A percentile compares a stretch with the other conserved stretches of the same genome.
phyloP scores from a whole-genome alignment of 192 early-diverging fungal species.

The Pilobolus umbonatus region DNA sequence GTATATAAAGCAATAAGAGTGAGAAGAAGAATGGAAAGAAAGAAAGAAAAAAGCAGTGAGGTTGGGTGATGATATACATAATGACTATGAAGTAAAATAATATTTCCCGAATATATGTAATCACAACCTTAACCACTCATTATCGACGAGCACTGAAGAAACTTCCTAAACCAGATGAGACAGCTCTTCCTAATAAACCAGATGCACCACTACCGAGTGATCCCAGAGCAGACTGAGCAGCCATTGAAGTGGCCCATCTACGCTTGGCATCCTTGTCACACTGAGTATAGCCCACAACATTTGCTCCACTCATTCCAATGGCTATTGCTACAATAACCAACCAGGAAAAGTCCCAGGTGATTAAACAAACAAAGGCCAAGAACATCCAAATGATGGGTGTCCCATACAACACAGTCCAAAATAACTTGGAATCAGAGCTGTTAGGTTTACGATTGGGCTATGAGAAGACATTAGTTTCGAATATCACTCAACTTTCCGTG shows the following conservation, averaged over 20 bases:
- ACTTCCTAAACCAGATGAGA: conserved; percentile 28
- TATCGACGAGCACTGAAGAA: conserved; percentile 24
- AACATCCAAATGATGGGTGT: conserved; percentile 80
- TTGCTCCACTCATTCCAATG: conserved; percentile 80
- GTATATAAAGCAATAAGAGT: too few species aligned
- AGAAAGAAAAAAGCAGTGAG: too few species aligned
- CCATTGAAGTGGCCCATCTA: conserved; percentile 60
- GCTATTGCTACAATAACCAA: conserved; percentile 84
- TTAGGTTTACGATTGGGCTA: conserved; percentile 71
- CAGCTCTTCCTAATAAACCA: conserved; percentile 30
- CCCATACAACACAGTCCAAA: conserved; percentile 89
- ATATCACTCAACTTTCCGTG: not conserved
- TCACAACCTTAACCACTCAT: conserved; percentile 3
- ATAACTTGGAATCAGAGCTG: conserved; percentile 82
- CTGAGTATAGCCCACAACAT: conserved; percentile 91
- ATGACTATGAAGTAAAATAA: too few species aligned
- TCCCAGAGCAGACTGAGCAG: conserved; percentile 45
- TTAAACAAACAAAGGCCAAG: conserved; percentile 72
- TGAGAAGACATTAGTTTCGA: not conserved
- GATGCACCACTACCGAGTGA: conserved; percentile 45
- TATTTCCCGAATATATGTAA: too few species aligned
- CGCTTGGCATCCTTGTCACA: conserved; percentile 91
- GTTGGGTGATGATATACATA: too few species aligned
- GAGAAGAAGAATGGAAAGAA: too few species aligned
- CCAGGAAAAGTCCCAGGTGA: conserved; percentile 70